Evolutionary conservation across 2,329 filamentous ascomycete species (phyloP).

Genomic region (Metarhizium robertsii): DNA sequence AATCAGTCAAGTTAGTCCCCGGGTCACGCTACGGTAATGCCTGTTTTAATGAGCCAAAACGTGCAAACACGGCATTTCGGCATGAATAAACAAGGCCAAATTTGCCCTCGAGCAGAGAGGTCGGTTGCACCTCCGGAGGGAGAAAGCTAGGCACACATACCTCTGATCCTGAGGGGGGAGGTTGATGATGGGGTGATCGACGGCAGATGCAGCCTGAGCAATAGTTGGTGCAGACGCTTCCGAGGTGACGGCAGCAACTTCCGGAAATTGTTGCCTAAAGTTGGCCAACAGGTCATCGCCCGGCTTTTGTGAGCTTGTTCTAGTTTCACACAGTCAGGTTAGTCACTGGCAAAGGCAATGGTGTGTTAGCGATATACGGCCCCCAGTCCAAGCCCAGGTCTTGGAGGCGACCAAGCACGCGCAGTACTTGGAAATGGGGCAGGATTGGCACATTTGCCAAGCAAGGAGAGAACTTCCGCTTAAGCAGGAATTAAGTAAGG

Average conservation of each 20-base stretch:
- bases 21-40: background rate
- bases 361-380: background rate
- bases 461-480: background rate
- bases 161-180: conserved; percentile 15
- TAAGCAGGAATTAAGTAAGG: background rate
- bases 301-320: conserved; percentile 72
- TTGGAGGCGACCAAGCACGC: background rate
- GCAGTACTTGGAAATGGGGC: background rate
- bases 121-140: background rate
- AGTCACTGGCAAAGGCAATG: background rate
- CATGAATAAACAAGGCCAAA: background rate
- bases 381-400: background rate
- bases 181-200: conserved; percentile 14
- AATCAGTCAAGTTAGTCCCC: background rate
- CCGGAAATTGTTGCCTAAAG: conserved; percentile 76
- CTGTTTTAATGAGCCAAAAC: background rate
- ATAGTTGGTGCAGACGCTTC: conserved; percentile 31
- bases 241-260: conserved; percentile 49
- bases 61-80: background rate
- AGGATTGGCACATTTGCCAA: too few species aligned
- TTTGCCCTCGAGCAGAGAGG: too few species aligned
- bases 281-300: conserved; percentile 70
- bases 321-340: conserved; percentile 19
- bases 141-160: conserved; percentile 13
- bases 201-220: conserved; percentile 22